Evolutionary conservation across 805 yeast species (phyloP).

Genomic region (Pichia membranifaciens): DNA sequence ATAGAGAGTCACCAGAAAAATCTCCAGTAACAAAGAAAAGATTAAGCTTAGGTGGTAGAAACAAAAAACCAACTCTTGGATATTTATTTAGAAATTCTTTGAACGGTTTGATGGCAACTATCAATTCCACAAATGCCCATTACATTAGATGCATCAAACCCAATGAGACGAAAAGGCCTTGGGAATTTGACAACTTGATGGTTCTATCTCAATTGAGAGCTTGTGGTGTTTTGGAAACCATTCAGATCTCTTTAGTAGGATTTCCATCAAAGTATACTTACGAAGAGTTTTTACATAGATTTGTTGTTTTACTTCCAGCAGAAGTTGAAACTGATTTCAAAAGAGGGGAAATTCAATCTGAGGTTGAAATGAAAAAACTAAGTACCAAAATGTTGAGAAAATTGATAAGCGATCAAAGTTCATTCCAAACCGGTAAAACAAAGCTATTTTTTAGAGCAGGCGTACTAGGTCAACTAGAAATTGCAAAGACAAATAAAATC

Average conservation of each 20-base stretch:
- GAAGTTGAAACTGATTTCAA: constrained; percentile 57
- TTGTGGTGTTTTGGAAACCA: constrained; percentile 97
- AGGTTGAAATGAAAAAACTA: constrained; percentile 53
- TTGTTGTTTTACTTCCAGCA: constrained; percentile 72
- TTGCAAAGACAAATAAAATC: constrained; percentile 71
- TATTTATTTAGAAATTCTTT: constrained; percentile 88
- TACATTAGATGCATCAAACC: constrained; percentile 97
- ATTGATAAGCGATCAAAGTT: constrained; percentile 55
- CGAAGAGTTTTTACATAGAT: constrained; percentile 84
- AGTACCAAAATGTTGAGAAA: constrained; percentile 61
- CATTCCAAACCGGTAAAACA: constrained; percentile 86
- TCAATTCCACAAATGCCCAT: constrained; percentile 90
- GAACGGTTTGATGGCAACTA: constrained; percentile 87
- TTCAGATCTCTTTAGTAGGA: constrained; percentile 93
- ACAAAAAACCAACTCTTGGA: constrained; percentile 87
- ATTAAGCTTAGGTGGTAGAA: constrained; percentile 22
- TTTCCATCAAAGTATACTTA: constrained; percentile 97
- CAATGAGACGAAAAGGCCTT: constrained; percentile 84
- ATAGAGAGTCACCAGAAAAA: constrained; percentile 22
- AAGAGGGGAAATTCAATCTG: constrained; percentile 41
- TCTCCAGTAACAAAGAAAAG: constrained; percentile 13
- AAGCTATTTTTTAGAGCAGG: constrained; percentile 96
- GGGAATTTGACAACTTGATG: constrained; percentile 94
- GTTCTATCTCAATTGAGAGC: constrained; percentile 93
- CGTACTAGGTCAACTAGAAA: constrained; percentile 86